Evolutionary conservation across 495 filamentous ascomycete genomes (phyloP), one percentile per base, ranked within the genome.

Genomic region (Neurospora discreta): DNA sequence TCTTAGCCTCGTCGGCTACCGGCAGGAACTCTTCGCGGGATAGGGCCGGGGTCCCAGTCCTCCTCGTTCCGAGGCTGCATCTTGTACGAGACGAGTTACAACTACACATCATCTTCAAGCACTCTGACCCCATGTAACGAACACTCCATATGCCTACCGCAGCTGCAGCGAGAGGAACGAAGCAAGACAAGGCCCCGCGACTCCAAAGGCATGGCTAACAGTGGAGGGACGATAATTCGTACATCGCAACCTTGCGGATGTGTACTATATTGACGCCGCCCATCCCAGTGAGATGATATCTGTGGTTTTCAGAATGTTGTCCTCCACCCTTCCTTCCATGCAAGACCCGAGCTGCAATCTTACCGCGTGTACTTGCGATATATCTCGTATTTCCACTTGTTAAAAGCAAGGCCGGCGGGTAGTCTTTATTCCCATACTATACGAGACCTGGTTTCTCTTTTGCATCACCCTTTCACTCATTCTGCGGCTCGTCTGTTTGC

Each of bases 241-340:
- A 76, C 70, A 38, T 41, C 60, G 16, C 73, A 43, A 46, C 68
- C 67, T 58, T 30, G 69, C 16, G 60, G 73, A 68, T 46, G 39
- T 41, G 43, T 75, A 23, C 39, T 30, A 46, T 69, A 52, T 60
- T 30, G 52, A 69, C 52, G 71, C 68, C 39, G 71, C 69, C 39
- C 71, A 52, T 71, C 71, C 70, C 73, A 73, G 68, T 44, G 74
- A 70, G 68, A 76, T 74, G 73, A 72, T 72, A 77, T 77, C 60
- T 38, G 68, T 52, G 38, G 68, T 71, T 60, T 76, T 75, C 72
- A 74, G 76, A 78, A 80, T 79, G 76, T 73, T 43, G 39, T 70
- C 39, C 73, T 68, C 69, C 33, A 36, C 23, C 73, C 72, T 71
- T 70, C 68, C 73, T 71, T 73, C 71, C 73, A 73, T 74, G 52